A percentile compares a stretch with the other conserved stretches of the same genome.
These are phyloP conservation scores for Didymella glomerata DNA, from an alignment of 2,329 filamentous ascomycete species.

Conservation along the genomic window DNA sequence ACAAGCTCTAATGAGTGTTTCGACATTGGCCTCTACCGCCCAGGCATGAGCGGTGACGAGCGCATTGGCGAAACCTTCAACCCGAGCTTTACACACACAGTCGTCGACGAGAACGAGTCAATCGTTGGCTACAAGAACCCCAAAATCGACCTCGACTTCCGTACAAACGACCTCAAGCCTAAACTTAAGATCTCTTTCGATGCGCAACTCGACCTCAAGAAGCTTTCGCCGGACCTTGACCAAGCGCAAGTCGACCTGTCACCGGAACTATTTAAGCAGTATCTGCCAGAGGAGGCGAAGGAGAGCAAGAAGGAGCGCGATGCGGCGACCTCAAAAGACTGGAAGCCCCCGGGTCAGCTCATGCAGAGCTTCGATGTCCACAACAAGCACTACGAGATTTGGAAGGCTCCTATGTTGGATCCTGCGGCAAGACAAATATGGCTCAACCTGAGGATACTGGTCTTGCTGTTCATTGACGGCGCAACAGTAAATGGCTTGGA, in stretches of 20 bases:
- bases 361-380: constrained; percentile 69
- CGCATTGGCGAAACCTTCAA: constrained; percentile 71
- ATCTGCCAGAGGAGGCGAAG: constrained; percentile 56
- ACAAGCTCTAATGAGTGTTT: constrained; percentile 50
- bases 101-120: constrained; percentile 91
- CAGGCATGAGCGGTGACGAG: constrained; percentile 30
- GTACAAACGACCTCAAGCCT: constrained; percentile 79
- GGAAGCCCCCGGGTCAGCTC: constrained; percentile 78
- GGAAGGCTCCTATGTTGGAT: constrained; percentile 79
- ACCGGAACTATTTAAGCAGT: constrained; percentile 59
- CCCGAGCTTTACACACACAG: constrained; percentile 86
- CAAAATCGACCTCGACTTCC: constrained; percentile 75
- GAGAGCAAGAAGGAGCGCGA: constrained; percentile 19
- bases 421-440: constrained; percentile 74
- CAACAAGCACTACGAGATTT: constrained; percentile 79
- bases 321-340: constrained; percentile 48
- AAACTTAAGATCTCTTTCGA: constrained; percentile 75
- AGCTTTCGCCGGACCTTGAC: constrained; percentile 63
- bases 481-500: constrained; percentile 79
- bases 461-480: constrained; percentile 90
- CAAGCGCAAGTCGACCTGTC: constrained; percentile 72
- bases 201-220: constrained; percentile 77
- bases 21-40: constrained; percentile 50
- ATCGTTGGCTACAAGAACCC: constrained; percentile 91
- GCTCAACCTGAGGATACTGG: constrained; percentile 81